phyloP scores from a whole-genome alignment of 2,329 filamentous ascomycete species.

The Macrophomina pseudophaseolina region DNA sequence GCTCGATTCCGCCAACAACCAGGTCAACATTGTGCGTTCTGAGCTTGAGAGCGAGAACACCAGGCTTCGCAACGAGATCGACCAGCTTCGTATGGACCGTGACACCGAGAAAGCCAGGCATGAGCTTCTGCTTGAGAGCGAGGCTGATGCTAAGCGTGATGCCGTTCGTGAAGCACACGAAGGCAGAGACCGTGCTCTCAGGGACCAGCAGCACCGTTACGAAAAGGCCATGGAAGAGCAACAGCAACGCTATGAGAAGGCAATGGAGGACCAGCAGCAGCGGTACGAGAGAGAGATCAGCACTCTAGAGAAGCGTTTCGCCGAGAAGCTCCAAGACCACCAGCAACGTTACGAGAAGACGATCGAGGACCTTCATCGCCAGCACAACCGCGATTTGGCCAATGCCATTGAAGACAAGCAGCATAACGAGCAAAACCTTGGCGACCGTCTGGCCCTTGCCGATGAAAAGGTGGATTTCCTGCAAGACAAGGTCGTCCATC shows the following conservation, averaged over 20 bases:
- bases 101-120: slow-evolving; percentile 81
- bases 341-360: slow-evolving; percentile 69
- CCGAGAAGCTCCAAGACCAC: slow-evolving; percentile 37
- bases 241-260: slow-evolving; percentile 43
- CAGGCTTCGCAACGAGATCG: slow-evolving; percentile 74
- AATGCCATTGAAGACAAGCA: slow-evolving; percentile 82
- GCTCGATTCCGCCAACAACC: slow-evolving; percentile 80
- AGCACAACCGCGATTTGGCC: slow-evolving; percentile 68
- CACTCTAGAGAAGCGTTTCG: slow-evolving; percentile 50
- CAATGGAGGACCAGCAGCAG: slow-evolving; percentile 35
- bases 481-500: slow-evolving; percentile 80
- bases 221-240: slow-evolving; percentile 25
- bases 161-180: slow-evolving; percentile 61
- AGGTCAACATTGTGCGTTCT: slow-evolving; percentile 81
- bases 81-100: slow-evolving; percentile 76
- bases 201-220: slow-evolving; percentile 65
- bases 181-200: slow-evolving; percentile 58
- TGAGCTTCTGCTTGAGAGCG: slow-evolving; percentile 84
- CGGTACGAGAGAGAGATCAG: slow-evolving; percentile 53
- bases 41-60: slow-evolving; percentile 81
- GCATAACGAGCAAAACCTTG: slow-evolving; percentile 76
- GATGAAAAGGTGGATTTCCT: slow-evolving; percentile 84
- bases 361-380: slow-evolving; percentile 69
- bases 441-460: slow-evolving; percentile 80
- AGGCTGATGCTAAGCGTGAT: slow-evolving; percentile 69